Percentiles rank a stretch among this genome's conserved stretches.
Evolutionary conservation across 208 protist genomes (phyloP).

Genomic region (Trichomonas gallinae): DNA sequence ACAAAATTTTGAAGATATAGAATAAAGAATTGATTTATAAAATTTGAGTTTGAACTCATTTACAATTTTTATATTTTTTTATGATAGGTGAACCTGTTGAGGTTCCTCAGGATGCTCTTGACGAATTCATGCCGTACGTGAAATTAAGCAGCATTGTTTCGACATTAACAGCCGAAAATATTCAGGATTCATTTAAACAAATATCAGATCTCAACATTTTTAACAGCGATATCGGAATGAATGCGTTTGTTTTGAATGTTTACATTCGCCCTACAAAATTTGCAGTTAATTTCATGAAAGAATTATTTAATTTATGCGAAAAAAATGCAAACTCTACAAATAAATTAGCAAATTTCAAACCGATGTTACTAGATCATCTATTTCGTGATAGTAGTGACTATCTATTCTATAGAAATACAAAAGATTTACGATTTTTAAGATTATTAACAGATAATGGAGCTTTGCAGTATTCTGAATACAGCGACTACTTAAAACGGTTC

Average conservation of each 20-base stretch:
- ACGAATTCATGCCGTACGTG: neutral
- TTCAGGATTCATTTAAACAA: neutral
- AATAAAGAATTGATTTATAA: no score
- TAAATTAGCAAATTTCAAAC: neutral
- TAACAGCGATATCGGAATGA: neutral
- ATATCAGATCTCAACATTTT: neutral
- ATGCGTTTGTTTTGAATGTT: neutral
- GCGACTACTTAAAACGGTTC: neutral
- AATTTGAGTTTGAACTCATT: no score
- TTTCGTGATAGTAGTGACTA: neutral
- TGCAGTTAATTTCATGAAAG: neutral
- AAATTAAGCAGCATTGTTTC: neutral
- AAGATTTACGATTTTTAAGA: neutral
- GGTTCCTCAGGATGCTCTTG: neutral
- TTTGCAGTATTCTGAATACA: neutral
- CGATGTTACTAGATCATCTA: neutral
- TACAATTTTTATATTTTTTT: no score
- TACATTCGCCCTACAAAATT: neutral
- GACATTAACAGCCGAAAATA: neutral
- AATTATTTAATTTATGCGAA: neutral
- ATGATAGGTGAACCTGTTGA: neutral
- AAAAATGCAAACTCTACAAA: neutral
- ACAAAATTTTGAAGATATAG: no score
- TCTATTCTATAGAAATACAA: neutral
- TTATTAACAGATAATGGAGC: neutral